Base-by-base conservation (phyloP, 2,329 filamentous ascomycete genomes). In the Bertia moriformis region DNA sequence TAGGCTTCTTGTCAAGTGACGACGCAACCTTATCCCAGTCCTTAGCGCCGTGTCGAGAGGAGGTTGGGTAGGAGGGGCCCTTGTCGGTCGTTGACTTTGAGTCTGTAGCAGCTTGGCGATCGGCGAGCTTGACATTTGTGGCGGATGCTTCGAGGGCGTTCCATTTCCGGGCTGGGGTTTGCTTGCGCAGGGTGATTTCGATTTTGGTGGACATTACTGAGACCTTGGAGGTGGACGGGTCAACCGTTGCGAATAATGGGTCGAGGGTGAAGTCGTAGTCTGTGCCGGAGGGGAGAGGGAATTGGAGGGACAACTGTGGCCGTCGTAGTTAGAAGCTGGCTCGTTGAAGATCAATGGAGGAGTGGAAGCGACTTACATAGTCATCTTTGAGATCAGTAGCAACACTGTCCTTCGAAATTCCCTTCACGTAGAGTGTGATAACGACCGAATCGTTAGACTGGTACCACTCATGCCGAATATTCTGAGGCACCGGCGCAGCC, bases 381-480 rank as follows among this genome's bases (percentile, higher is more conserved):
- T 40, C 40, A 5, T 43, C 42, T 24, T 46, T 44, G 14, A 52
- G 45, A 18, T 78, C 68, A 19, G 73, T 54, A 2, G 57, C 54
- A 2, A 68, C 59, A 39, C 66, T 63, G 36, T 77, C 72, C 46
- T 74, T 69, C 1, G 68, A 62, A 2, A 79, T 67, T 7, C 71
- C 73, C 52, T 79, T 80, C 7, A 71, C 73, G 39, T 79, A 69
- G 14, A 83, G 59, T 1, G 69, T 78, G 45, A 82, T 60, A 37
- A 69, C 71, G 30, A 82, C 66, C 12, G 60, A 66, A 18, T 77
- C 67, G 14, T 59, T 56, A 37, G 66, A 74, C 50, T 82, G 75
- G 48, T 80, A 82, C 75, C 74, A 82, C 44, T 82, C 77, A 48
- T 80, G 68, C 32, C 76, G 71, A 48, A 80, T 71, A 51, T 78